These are phyloP conservation scores for Coniferiporia sulphurascens DNA, from an alignment of 1,284 basidiomycete genomes.

Conservation along the genomic window DNA sequence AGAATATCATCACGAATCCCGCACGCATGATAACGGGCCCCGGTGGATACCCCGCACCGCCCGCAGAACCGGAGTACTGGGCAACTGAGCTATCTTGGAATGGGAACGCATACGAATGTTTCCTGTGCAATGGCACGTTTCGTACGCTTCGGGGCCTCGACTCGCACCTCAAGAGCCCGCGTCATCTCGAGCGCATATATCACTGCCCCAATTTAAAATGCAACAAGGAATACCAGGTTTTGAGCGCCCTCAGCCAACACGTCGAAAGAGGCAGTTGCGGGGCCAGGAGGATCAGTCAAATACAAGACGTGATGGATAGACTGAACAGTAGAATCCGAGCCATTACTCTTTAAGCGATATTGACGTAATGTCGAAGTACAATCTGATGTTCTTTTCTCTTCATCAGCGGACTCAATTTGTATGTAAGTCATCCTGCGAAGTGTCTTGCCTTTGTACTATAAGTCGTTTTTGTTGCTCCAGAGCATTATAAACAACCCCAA, in stretches of 20 bases:
- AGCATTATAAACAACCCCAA: no score
- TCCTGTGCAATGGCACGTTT: conserved; percentile 32
- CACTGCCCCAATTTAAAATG: conserved; percentile 22
- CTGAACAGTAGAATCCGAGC: no score
- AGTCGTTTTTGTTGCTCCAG: no score
- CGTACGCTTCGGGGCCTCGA: conserved; percentile 27
- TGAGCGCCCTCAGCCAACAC: conserved; percentile 24
- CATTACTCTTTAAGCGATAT: no score
- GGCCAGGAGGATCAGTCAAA: conserved; percentile 22
- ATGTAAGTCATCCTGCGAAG: no score
- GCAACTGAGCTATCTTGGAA: conserved; percentile 35
- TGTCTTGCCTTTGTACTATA: no score
- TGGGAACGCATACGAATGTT: conserved; percentile 35
- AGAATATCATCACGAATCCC: conserved; percentile 30
- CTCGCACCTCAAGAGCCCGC: conserved; percentile 31
- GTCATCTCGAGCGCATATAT: conserved; percentile 22
- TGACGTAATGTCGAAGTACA: no score
- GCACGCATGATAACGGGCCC: conserved; percentile 25
- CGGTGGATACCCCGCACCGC: conserved; percentile 2
- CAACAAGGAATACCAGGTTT: conserved; percentile 18
- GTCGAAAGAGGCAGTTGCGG: conserved; percentile 24
- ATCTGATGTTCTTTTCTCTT: no score
- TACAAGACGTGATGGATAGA: background rate
- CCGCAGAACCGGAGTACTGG: conserved; percentile 17
- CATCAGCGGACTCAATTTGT: no score